These are phyloP conservation scores for Pestalotiopsis sp. DNA, from an alignment of 2,329 filamentous ascomycete species.

Conservation along the genomic window DNA sequence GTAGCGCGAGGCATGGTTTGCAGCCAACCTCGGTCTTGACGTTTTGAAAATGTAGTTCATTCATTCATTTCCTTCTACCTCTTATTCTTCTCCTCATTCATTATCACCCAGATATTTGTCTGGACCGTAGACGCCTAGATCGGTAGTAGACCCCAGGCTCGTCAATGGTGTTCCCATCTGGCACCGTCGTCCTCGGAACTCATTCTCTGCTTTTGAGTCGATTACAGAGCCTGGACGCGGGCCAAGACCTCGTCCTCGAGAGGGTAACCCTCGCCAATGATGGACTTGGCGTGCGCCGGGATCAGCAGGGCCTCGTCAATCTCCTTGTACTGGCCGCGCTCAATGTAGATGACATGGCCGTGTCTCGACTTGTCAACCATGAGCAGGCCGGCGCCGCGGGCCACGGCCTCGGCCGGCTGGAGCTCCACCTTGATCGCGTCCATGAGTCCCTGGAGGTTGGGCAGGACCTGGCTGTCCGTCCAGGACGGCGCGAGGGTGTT, in stretches of 20 bases:
- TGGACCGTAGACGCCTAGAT: not conserved
- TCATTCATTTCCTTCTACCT: not conserved
- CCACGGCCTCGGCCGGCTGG: conserved; percentile 51
- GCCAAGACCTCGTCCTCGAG: conserved; percentile 39
- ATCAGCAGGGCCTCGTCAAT: conserved; percentile 50
- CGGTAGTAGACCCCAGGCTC: no score
- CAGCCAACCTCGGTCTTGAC: not conserved
- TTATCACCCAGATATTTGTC: not conserved
- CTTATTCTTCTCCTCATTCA: not conserved
- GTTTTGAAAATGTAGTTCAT: not conserved
- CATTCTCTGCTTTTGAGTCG: no score
- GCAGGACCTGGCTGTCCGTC: conserved; percentile 54
- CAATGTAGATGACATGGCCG: conserved; percentile 56
- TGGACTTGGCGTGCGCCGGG: conserved; percentile 32
- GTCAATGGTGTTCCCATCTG: no score
- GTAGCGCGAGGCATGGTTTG: not conserved
- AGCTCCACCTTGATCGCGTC: conserved; percentile 40
- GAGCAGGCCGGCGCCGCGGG: conserved; percentile 48
- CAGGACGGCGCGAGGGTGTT: conserved; percentile 60
- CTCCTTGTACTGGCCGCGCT: conserved; percentile 51
- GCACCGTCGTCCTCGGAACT: no score
- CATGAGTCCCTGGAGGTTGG: conserved; percentile 37
- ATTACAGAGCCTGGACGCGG: not conserved
- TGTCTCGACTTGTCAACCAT: conserved; percentile 51
- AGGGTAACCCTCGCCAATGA: conserved; percentile 34